These are phyloP conservation scores for Nemania serpens DNA, from an alignment of 2,329 filamentous ascomycete species.

Conservation along the genomic window DNA sequence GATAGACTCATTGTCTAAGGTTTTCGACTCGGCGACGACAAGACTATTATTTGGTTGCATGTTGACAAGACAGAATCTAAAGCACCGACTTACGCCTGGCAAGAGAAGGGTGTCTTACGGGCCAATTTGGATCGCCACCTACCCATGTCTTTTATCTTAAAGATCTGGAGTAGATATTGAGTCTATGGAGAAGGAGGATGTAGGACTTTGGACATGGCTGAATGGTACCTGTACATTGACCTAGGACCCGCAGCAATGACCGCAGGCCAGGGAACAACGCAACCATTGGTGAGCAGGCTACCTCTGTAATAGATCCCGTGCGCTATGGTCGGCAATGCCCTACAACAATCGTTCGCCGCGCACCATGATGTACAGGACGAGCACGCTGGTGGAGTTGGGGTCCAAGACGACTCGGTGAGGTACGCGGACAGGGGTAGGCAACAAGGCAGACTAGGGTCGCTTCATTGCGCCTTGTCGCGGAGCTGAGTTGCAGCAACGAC, in stretches of 20 bases:
- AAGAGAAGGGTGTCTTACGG: constrained; percentile 34
- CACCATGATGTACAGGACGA: constrained; percentile 39
- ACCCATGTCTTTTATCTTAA: constrained; percentile 42
- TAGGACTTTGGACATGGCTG: constrained; percentile 41
- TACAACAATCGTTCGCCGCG: constrained; percentile 37
- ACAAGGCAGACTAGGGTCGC: constrained; percentile 44
- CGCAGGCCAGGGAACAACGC: constrained; percentile 32
- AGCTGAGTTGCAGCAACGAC: constrained; percentile 40
- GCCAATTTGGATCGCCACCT: constrained; percentile 38
- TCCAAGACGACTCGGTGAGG: constrained; percentile 43
- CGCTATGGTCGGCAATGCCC: constrained; percentile 39
- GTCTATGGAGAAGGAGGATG: constrained; percentile 38
- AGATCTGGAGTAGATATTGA: constrained; percentile 31
- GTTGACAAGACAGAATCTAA: constrained; percentile 23
- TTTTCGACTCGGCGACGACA: constrained; percentile 32
- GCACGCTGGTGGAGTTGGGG: constrained; percentile 41
- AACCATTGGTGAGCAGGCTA: constrained; percentile 40
- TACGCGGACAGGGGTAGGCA: constrained; percentile 40
- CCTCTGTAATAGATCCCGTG: constrained; percentile 35
- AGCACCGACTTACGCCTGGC: constrained; percentile 32
- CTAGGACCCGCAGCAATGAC: constrained; percentile 40
- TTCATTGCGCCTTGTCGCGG: constrained; percentile 41
- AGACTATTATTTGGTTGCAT: constrained; percentile 38
- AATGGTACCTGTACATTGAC: constrained; percentile 29
- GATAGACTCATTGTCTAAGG: constrained; percentile 32